Conservation (phyloP, 2,329 filamentous ascomycete genomes). For the Camillea tinctor region DNA sequence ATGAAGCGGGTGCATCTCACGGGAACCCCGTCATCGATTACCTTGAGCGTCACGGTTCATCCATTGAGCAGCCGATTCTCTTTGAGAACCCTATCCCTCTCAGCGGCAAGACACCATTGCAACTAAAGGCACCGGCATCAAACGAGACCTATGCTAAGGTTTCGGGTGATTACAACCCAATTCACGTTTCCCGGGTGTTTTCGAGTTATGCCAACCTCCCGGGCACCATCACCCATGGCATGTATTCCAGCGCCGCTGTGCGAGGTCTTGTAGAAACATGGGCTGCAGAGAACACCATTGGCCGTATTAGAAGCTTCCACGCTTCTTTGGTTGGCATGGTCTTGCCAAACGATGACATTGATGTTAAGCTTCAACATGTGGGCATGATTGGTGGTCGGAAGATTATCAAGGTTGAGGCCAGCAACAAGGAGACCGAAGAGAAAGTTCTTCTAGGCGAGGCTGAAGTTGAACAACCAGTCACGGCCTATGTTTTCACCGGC, state of each 20-base stretch:
- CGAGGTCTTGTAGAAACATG: slow-evolving; percentile 96
- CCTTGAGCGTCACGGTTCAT: slow-evolving; percentile 83
- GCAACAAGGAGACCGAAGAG: slow-evolving; percentile 92
- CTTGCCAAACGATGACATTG: slow-evolving; percentile 89
- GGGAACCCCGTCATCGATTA: slow-evolving; percentile 98
- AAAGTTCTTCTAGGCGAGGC: slow-evolving; percentile 95
- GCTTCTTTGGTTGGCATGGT: slow-evolving; percentile 98
- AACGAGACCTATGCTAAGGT: slow-evolving; percentile 98
- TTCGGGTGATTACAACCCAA: slow-evolving; percentile 97
- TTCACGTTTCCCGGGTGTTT: slow-evolving; percentile 96
- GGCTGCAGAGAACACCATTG: slow-evolving; percentile 98
- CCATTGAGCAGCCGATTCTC: slow-evolving; percentile 92
- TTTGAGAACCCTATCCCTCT: slow-evolving; percentile 98
- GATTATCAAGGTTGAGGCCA: slow-evolving; percentile 98
- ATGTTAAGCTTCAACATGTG: slow-evolving; percentile 92
- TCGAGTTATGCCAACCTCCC: slow-evolving; percentile 92
- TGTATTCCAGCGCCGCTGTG: slow-evolving; percentile 98
- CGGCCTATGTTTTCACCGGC: slow-evolving; percentile 95
- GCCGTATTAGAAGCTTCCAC: slow-evolving; percentile 95
- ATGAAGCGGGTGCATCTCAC: slow-evolving; percentile 85
- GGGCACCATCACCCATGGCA: slow-evolving; percentile 97
- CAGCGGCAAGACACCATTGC: slow-evolving; percentile 84
- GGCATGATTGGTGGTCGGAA: slow-evolving; percentile 98
- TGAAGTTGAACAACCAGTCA: slow-evolving; percentile 95
- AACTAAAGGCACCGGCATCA: slow-evolving; percentile 85